Evolutionary conservation across 2,329 filamentous ascomycete genomes (phyloP), one percentile per base, ranked within the genome.

Genomic region (Parafenestella ontariensis): DNA sequence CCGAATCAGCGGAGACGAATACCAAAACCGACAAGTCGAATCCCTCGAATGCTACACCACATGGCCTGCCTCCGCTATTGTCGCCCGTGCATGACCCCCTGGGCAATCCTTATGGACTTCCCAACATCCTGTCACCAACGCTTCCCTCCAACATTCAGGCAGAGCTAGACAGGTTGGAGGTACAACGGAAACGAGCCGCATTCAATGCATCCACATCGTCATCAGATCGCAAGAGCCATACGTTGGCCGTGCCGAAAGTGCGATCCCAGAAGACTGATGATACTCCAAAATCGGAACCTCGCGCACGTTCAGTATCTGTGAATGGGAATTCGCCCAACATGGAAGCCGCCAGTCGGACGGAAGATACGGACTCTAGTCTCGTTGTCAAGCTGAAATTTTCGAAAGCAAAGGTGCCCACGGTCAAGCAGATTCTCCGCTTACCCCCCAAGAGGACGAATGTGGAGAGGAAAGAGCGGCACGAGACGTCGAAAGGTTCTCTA

Each of bases 81-180:
- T 75, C 76, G 13, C 71, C 76, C 5, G 58, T 82, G 72, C 66
- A 68, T 23, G 77, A 79, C 21, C 77, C 78, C 39, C 70, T 81
- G 18, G 72, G 70, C 28, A 74, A 74, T 48, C 65, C 70, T 3
- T 65, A 76, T 23, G 76, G 70, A 49, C 70, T 86, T 17, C 84
- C 84, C 10, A 77, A 78, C 9, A 77, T 85, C 31, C 72, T 87
- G n/a, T 87, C 85, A 4, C 84, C 84, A 3, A 85, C 82, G 13
- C 75, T 87, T 3, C 84, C 84, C 6, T 77, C 81, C 2, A 81
- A 81, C 48, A 79, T 87, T 40, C 81, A 83, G 61, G 81, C 79
- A 52, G 81, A 84, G 50, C 69, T 87, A 23, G 77, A 78, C 52
- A 74, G 79, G 31, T 64, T 77, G 24, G 76, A 77, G 36, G 72